These are phyloP conservation scores for Wickerhamomyces silvicola DNA, from an alignment of 805 yeast genomes.

Conservation along the genomic window DNA sequence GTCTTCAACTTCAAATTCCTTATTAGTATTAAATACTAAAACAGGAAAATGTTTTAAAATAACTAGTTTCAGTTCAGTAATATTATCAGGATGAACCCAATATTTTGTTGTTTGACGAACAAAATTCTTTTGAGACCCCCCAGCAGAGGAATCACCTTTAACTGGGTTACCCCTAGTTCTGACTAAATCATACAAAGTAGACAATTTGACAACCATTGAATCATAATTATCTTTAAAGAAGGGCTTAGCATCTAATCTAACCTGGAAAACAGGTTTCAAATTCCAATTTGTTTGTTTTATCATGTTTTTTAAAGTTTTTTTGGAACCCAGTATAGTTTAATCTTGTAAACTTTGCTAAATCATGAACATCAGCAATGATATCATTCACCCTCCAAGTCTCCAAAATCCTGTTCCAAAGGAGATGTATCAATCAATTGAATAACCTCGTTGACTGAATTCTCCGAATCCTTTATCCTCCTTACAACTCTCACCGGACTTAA, in stretches of 20 bases:
- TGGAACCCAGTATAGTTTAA: constrained; percentile 96
- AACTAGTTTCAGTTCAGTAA: constrained; percentile 89
- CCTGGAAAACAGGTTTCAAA: constrained; percentile 89
- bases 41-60: constrained; percentile 95
- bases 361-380: constrained; percentile 95
- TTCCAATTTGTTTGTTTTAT: constrained; percentile 77
- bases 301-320: constrained; percentile 94
- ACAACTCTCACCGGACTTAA: constrained; percentile 81
- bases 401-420: constrained; percentile 61
- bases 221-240: constrained; percentile 95
- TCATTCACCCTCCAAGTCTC: constrained; percentile 74
- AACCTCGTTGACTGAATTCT: constrained; percentile 61
- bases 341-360: constrained; percentile 87
- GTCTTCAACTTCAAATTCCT: constrained; percentile 92
- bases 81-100: constrained; percentile 99
- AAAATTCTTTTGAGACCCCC: constrained; percentile 95
- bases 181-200: constrained; percentile 84
- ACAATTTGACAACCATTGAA: constrained; percentile 77
- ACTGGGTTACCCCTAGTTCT: constrained; percentile 96
- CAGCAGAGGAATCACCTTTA: constrained; percentile 94
- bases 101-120: constrained; percentile 98
- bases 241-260: constrained; percentile 86
- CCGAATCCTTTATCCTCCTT: constrained; percentile 79
- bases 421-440: constrained; percentile 51
- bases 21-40: constrained; percentile 90